phyloP scores from a whole-genome alignment of 2,329 filamentous ascomycete genomes.

The Talaromyces albobiverticillius region DNA sequence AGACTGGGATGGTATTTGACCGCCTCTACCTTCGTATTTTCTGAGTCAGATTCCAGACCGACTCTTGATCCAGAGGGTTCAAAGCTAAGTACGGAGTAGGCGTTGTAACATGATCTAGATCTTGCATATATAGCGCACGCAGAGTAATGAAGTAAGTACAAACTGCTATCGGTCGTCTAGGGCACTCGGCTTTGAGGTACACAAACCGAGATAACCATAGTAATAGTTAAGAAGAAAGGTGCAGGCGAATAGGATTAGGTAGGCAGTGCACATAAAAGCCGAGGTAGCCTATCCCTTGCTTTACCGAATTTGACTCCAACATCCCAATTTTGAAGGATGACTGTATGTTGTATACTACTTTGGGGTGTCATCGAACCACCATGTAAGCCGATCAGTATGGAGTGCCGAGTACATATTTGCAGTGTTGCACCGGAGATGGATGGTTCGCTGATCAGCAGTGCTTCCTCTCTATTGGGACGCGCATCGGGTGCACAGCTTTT shows the following conservation, averaged over 20 bases:
- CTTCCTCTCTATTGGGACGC: no score
- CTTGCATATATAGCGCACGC: slow-evolving; percentile 6
- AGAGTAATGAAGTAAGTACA: neutral
- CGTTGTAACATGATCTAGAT: slow-evolving; percentile 4
- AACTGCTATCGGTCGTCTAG: no score
- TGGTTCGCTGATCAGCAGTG: no score
- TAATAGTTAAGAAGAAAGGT: neutral
- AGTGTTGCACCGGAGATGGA: no score
- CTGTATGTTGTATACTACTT: neutral
- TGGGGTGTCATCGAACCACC: no score
- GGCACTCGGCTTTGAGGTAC: no score
- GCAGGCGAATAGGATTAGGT: neutral
- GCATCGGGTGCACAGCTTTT: no score
- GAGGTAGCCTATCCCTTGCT: neutral
- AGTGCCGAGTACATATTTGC: no score
- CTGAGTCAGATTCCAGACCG: slow-evolving; percentile 4
- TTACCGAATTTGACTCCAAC: neutral
- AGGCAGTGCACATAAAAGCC: neutral
- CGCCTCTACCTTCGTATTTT: neutral
- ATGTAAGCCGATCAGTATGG: no score
- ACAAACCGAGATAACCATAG: neutral
- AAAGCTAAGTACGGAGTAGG: neutral
- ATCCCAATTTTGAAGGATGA: neutral
- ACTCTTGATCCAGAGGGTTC: neutral
- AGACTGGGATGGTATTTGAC: neutral